A percentile compares a stretch with the other conserved stretches of the same genome.
Evolutionary conservation across 2,329 filamentous ascomycete species (phyloP).

Genomic region (Scopulariopsis brevicaulis): DNA sequence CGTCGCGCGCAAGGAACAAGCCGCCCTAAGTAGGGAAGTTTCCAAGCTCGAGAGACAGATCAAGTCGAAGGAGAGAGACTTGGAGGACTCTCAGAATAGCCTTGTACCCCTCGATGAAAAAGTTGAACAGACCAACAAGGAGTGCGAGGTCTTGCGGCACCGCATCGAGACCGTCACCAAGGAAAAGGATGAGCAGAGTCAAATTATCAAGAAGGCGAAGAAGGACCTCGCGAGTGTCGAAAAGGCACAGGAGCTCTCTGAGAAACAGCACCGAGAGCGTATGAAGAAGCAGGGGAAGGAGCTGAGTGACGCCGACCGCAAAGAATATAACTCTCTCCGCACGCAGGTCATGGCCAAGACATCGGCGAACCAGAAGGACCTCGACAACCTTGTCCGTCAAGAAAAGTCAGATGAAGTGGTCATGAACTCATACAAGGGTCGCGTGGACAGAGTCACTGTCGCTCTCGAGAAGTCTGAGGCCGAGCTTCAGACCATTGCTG

Average conservation of each 20-base stretch:
- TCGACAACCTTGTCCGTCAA: conserved; percentile 80
- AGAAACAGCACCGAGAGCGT: conserved; percentile 74
- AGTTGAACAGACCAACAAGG: conserved; percentile 64
- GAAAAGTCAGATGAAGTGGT: conserved; percentile 87
- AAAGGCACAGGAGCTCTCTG: conserved; percentile 80
- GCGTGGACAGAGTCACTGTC: conserved; percentile 68
- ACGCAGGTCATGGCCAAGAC: conserved; percentile 77
- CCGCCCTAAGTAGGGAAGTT: conserved; percentile 64
- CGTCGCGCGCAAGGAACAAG: conserved; percentile 72
- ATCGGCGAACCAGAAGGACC: conserved; percentile 67
- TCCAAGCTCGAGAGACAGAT: conserved; percentile 76
- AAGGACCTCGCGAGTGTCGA: conserved; percentile 77
- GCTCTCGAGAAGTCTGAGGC: conserved; percentile 62
- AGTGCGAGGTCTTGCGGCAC: conserved; percentile 55
- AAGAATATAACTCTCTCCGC: conserved; percentile 77
- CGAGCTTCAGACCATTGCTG: conserved; percentile 57
- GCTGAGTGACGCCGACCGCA: conserved; percentile 73
- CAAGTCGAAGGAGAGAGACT: conserved; percentile 72
- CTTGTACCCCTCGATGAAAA: conserved; percentile 90
- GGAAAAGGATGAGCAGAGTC: conserved; percentile 62
- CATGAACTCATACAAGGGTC: conserved; percentile 78
- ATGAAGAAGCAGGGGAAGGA: conserved; percentile 80
- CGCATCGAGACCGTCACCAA: conserved; percentile 62
- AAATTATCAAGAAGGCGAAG: conserved; percentile 59
- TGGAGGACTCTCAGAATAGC: conserved; percentile 76